Evolutionary conservation across 495 filamentous ascomycete genomes (phyloP), one percentile per base, ranked within the genome.

Genomic region (Aspergillus nidulans): DNA sequence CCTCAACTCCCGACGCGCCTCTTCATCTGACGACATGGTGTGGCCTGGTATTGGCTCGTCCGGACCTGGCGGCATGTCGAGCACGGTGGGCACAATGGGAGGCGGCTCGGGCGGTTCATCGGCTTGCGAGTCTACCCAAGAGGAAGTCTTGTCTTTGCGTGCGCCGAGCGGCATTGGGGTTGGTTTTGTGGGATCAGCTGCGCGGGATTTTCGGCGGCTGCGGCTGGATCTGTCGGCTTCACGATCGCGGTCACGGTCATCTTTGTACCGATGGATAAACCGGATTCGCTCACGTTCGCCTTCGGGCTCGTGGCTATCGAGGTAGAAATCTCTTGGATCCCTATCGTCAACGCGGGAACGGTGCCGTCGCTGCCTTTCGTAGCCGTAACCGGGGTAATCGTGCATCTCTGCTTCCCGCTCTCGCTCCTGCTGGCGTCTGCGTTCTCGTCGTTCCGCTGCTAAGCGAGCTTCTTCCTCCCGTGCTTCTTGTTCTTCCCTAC

Each of bases 51-150:
- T 45, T 46, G 15, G 66, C 58, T 28, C 65, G 3, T 60, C 71
- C 1, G 66, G 62, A n/a, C 68, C 68, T 1, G 73, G 74, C 6
- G 77, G 75, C 40, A 71, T 67, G 44, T 85, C 82, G 23, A 84
- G 55, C 12, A 85, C 74, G 6, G 80, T 83, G 4, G 70, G 72
- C 21, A 81, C 73, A 18, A 82, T 61, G 18, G 75, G 80, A 6
- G 81, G 82, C n/a, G 81, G 81, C 51, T 80, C 79, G 3, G 82
- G 79, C 2, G 81, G 82, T 13, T 82, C 78, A 10, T 69, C 69
- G 32, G 74, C 70, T 63, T 83, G 75, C 1, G 75, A 78, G 55
- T 84, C 69, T 4, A 85, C 77, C 82, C 82, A 85, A 4, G 78
- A 81, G 1, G 79, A 75, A 42, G 79, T 85, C 62, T 85, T 83